Base-by-base conservation (phyloP, 805 yeast genomes). In the Yarrowia deformans region DNA sequence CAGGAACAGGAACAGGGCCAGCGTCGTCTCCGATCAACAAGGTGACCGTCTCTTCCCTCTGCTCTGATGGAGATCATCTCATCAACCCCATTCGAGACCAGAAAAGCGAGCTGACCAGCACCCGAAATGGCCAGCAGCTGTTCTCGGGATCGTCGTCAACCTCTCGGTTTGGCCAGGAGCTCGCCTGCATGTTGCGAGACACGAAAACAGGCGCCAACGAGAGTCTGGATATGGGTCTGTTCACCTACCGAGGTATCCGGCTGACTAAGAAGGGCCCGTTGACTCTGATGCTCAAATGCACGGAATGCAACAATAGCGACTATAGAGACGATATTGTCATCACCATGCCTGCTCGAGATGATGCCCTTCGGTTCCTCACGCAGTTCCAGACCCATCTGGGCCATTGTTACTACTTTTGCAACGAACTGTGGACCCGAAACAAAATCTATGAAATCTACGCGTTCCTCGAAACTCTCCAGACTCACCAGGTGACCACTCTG, bases 391-490 rank as follows among this genome's bases (percentile, higher is more conserved):
- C 54, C 13, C 72, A 67, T 48, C 43, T 73, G 16, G 63, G 72
- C 18, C 72, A 69, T 8, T 70, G 74, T 54, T 73, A 72, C 48
- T 73, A 73, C 60, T 73, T 72, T 45, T 70, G 72, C 67, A 73
- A 73, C 66, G 50, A 60, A 3, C 61, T 64, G 6, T 70, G 72
- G 52, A 70, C 70, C 49, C 32, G 49, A n/a, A 39, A 29, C 14
- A 56, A 56, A 19, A 55, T 73, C 46, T 46, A 49, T n/a, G 71
- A 69, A 13, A 64, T 70, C 6, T 73, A 72, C 48, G 37, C 37
- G 18, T 32, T 32, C n/a, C 42, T 49, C 19, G 43, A 45, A 10
- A 19, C 50, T 0, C 67, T 68, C 10, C 58, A 60, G 16, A 39
- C 23, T 29, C 37, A 68, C 10, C 67, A 61, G 43, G 39, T 54